A percentile compares a stretch with the other conserved stretches of the same genome.
phyloP scores from a whole-genome alignment of 2,329 filamentous ascomycete genomes.

The Penicillium psychrosexuale region DNA sequence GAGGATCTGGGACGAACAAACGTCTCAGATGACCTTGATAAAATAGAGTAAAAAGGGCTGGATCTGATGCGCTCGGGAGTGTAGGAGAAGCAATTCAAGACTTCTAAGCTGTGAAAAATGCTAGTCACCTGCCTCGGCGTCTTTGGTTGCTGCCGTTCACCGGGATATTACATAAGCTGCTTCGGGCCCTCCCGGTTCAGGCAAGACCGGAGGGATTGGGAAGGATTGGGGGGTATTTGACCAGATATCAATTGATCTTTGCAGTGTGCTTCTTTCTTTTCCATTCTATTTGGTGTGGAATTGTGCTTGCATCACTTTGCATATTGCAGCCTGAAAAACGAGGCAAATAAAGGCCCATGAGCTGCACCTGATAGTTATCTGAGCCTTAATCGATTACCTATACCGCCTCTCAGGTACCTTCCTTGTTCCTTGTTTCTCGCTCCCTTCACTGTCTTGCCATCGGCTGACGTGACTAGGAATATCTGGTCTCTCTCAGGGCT shows the following conservation, averaged over 20 bases:
- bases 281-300: neutral
- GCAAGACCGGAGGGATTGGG: neutral
- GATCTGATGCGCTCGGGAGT: constrained; percentile 26
- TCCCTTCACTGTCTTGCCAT: neutral
- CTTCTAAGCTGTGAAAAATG: constrained; percentile 32
- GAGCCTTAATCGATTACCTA: constrained; percentile 8
- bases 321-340: neutral
- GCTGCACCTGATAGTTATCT: constrained; percentile 8
- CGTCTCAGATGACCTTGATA: constrained; percentile 18
- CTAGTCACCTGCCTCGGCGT: constrained; percentile 33
- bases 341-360: neutral
- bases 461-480: neutral
- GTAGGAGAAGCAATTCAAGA: constrained; percentile 24
- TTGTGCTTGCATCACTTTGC: neutral
- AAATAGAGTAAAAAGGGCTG: constrained; percentile 13
- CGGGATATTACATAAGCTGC: constrained; percentile 20
- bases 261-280: neutral
- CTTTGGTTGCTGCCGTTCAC: constrained; percentile 28
- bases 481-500: neutral
- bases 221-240: neutral
- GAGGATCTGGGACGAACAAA: constrained; percentile 23
- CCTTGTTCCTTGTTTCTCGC: neutral
- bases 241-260: neutral
- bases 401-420: constrained; percentile 15
- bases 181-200: neutral